Evolutionary conservation across 768 basidiomycete species (phyloP).

Genomic region (Tylopilus vinaceipallidus): DNA sequence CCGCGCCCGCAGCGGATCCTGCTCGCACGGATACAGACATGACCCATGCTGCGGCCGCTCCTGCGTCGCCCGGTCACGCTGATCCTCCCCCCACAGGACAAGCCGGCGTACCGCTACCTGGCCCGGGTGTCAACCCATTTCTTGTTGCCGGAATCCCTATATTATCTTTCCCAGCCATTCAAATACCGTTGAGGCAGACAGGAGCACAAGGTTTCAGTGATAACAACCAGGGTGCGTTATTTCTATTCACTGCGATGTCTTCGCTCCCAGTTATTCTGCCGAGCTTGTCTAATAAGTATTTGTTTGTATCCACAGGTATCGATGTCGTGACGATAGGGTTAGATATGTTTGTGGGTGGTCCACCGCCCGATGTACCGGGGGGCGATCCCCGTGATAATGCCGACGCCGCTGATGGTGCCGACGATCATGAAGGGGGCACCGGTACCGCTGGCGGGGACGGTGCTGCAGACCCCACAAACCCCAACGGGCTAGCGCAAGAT

Average conservation of each 20-base stretch:
- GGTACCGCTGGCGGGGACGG: constrained; percentile 19
- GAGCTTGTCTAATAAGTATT: constrained; percentile 19
- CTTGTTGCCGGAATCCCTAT: constrained; percentile 23
- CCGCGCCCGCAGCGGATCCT: constrained; percentile 1
- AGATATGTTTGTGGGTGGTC: constrained; percentile 36
- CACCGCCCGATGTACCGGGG: constrained; percentile 11
- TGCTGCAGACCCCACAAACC: constrained; percentile 16
- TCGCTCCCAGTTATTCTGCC: constrained; percentile 15
- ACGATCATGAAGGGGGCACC: neutral
- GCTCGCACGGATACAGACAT: neutral
- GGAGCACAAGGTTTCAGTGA: constrained; percentile 10
- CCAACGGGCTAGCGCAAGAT: constrained; percentile 23
- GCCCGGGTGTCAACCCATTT: constrained; percentile 20
- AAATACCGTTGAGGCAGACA: constrained; percentile 22
- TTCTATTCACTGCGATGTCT: neutral
- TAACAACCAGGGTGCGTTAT: constrained; percentile 19
- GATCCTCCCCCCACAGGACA: constrained; percentile 6
- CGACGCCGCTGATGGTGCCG: constrained; percentile 1
- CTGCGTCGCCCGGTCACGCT: constrained; percentile 1
- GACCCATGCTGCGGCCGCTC: neutral
- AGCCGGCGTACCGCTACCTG: constrained; percentile 2
- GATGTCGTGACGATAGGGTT: constrained; percentile 40
- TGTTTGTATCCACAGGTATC: constrained; percentile 9
- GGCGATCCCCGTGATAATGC: constrained; percentile 10
- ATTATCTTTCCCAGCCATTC: constrained; percentile 26